Base-by-base conservation (phyloP, 768 basidiomycete species). In the Tylopilus subfusipes region DNA sequence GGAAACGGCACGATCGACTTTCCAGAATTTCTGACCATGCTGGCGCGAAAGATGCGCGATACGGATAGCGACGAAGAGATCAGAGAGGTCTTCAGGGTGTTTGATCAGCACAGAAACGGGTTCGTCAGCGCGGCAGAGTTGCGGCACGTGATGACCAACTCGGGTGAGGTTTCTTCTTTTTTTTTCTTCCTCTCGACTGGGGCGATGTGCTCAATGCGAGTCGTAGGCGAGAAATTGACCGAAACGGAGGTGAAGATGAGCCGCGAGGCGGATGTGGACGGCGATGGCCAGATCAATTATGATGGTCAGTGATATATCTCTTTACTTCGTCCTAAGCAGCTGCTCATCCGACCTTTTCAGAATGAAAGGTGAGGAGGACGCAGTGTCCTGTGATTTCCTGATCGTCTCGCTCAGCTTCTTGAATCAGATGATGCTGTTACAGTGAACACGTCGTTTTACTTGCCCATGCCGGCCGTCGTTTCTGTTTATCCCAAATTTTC, bases 221-320 rank as follows among this genome's bases (percentile, higher is more conserved):
- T 31, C 59, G 59, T 66, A 84, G 89, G 90, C 53, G 93, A 95
- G 78, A 93, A 93, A 72, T 76, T 94, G 54, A 80, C 89, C 13
- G 92, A 94, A 59, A 78, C 67, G 9, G 93, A 96, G 73, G 92
- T 95, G 59, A 89, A 95, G 78, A 95, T 97, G 93, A 97, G 96
- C 69, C 85, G 93, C 52, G 94, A 97, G 75, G 94, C 93, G 53
- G 93, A 97, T 68, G 80, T 92, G 48, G 92, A 97, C 66, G 93
- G 94, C 48, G 91, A 93, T 70, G 92, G 92, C n/a, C 90, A 92
- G 74, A 90, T 91, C 74, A 88, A 90, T 73, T 93, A 90, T 68
- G 85, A 89, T 2, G 88, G 88, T 86, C 55, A 53, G 80, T 65
- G 60, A 9, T 19, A 19, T 30, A 9, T 38, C n/a, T n/a, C n/a